Conservation (phyloP, 176 grass and related monocot species). For the Cocos nucifera region DNA sequence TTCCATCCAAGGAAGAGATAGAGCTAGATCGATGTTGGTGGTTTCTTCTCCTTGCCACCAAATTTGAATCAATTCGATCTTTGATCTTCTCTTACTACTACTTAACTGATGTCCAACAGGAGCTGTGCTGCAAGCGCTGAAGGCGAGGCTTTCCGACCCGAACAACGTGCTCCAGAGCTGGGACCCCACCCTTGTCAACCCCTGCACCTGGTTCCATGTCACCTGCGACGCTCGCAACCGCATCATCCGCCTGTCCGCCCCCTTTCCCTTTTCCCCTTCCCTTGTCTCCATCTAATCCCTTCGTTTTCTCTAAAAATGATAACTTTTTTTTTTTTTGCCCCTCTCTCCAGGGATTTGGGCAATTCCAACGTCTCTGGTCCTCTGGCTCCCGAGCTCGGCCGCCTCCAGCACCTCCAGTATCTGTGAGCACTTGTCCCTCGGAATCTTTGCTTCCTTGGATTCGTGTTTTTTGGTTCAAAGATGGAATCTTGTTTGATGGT, state of each 20-base stretch:
- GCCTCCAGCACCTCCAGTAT: conserved; percentile 75
- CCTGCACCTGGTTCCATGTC: conserved; percentile 99
- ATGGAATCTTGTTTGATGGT: not conserved
- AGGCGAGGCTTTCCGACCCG: conserved; percentile 60
- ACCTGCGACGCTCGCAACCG: conserved; percentile 68
- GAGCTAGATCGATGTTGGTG: too few species aligned
- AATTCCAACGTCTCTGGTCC: conserved; percentile 92
- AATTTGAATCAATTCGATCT: conserved; percentile 3
- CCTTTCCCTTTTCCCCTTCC: not conserved
- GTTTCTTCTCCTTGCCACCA: too few species aligned
- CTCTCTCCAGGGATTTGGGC: conserved; percentile 73
- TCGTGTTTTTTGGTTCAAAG: not conserved
- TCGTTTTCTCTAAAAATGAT: not conserved
- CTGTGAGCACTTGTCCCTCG: conserved; percentile 30
- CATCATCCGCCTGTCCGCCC: conserved; percentile 70
- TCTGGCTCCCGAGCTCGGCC: conserved; percentile 70
- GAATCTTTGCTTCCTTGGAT: conserved; percentile 12
- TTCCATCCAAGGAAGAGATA: too few species aligned
- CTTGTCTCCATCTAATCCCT: not conserved
- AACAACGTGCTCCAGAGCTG: conserved; percentile 95
- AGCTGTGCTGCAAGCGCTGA: conserved; percentile 73
- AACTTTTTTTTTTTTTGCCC: conserved; percentile 1
- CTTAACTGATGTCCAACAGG: conserved; percentile 11
- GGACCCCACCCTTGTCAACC: conserved; percentile 87
- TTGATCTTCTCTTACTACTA: too few species aligned